A percentile compares a stretch with the other conserved stretches of the same genome.
These are phyloP conservation scores for Colletotrichum sp. DNA, from an alignment of 2,329 filamentous ascomycete genomes.

Conservation along the genomic window DNA sequence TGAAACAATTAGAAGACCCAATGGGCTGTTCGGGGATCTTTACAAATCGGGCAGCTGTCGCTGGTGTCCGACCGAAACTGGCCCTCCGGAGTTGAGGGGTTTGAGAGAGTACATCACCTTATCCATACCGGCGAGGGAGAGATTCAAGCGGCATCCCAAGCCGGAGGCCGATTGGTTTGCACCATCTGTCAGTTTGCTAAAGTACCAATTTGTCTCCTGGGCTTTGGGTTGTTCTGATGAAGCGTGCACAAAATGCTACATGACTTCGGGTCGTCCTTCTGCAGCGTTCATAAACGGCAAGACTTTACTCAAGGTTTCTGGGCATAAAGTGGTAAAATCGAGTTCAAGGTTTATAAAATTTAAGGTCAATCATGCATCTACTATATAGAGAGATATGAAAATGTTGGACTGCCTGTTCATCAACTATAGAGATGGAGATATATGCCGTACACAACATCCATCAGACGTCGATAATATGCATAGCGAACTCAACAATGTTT, in stretches of 20 bases:
- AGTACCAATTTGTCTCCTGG: background rate
- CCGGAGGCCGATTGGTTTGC: background rate
- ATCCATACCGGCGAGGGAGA: background rate
- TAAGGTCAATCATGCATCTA: background rate
- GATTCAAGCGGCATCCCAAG: background rate
- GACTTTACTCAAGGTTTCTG: background rate
- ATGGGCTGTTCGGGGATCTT: background rate
- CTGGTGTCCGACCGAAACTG: background rate
- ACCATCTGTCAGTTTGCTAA: background rate
- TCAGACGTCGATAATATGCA: background rate
- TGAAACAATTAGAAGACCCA: background rate
- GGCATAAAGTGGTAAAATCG: background rate
- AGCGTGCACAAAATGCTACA: background rate
- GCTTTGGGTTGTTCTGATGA: background rate
- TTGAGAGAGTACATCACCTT: background rate
- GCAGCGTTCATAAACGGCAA: background rate
- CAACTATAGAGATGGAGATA: background rate
- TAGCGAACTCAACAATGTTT: background rate
- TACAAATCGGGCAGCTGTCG: background rate
- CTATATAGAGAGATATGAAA: background rate
- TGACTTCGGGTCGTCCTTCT: background rate
- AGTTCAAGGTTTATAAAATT: background rate
- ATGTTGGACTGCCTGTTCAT: background rate
- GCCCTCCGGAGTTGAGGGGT: background rate
- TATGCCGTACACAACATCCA: background rate